Percentiles rank a stretch among this genome's conserved stretches.
phyloP scores from a whole-genome alignment of 1,284 basidiomycete genomes.

The Apiotrichum veenhuisii region DNA sequence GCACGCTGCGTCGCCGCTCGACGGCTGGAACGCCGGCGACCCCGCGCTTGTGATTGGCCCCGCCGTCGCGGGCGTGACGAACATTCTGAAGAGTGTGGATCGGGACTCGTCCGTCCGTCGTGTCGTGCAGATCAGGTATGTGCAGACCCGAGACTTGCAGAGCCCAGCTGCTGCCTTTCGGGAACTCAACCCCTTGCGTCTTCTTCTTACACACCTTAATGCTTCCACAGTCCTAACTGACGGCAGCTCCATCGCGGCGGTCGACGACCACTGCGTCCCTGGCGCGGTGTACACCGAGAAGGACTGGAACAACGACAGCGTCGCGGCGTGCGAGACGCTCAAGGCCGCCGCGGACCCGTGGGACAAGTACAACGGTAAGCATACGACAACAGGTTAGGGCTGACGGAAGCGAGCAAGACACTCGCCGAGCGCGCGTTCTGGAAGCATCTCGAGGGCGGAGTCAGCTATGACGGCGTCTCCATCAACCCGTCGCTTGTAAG shows the following conservation, averaged over 20 bases:
- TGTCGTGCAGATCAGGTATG: not conserved
- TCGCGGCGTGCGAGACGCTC: not conserved
- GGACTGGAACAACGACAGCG: conserved; percentile 2
- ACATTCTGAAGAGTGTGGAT: not conserved
- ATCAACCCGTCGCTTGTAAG: conserved; percentile 57
- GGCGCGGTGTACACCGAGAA: not conserved
- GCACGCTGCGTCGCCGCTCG: not conserved
- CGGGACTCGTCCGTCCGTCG: not conserved
- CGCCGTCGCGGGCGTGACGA: not conserved
- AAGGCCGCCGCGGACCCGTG: conserved; percentile 50
- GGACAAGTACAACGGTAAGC: conserved; percentile 52
- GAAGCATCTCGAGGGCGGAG: conserved; percentile 54
- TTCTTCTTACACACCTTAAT: no score
- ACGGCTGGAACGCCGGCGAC: not conserved
- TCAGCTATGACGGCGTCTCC: conserved; percentile 57
- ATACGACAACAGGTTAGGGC: not conserved
- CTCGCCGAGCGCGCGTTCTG: conserved; percentile 57
- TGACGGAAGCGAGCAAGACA: conserved; percentile 53
- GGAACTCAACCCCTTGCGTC: no score
- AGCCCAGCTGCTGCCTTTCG: no score
- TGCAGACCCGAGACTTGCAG: no score
- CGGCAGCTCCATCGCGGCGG: not conserved
- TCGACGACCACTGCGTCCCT: not conserved
- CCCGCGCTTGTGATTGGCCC: not conserved
- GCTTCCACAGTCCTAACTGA: not conserved